Percentiles rank a stretch among this genome's conserved stretches.
These are phyloP conservation scores for Lipomyces yamanashiensis DNA, from an alignment of 805 yeast species.

Conservation along the genomic window DNA sequence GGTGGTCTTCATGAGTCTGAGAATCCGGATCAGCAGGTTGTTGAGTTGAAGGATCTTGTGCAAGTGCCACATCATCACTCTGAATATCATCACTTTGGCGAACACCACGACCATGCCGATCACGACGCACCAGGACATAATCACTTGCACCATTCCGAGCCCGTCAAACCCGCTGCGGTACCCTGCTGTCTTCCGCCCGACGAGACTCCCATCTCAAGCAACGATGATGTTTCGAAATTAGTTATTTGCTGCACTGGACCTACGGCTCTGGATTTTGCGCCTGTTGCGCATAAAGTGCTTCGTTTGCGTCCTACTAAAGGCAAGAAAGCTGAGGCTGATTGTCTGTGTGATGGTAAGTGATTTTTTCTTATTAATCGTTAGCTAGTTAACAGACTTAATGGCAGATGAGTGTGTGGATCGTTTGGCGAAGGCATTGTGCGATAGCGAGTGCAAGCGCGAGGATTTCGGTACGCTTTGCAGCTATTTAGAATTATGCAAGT, in stretches of 20 bases:
- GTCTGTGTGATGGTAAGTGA: conserved; percentile 21
- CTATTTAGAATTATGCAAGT: not conserved
- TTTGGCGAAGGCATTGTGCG: conserved; percentile 21
- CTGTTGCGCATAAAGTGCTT: conserved; percentile 11
- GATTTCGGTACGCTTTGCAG: conserved; percentile 3
- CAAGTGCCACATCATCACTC: too few relatives aligned
- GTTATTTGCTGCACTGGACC: conserved; percentile 13
- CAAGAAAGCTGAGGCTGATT: conserved; percentile 1
- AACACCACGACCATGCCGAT: not conserved
- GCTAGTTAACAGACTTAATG: not conserved
- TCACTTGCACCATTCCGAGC: not conserved
- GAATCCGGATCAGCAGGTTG: not conserved
- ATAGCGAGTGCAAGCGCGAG: conserved; percentile 19
- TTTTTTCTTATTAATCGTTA: not conserved
- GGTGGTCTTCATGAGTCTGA: not conserved
- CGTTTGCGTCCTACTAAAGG: conserved; percentile 11
- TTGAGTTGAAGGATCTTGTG: too few relatives aligned
- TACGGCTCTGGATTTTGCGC: not conserved
- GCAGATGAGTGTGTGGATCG: conserved; percentile 18
- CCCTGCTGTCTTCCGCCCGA: conserved; percentile 5
- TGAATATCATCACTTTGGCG: not conserved
- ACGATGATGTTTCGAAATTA: not conserved
- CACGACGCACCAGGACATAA: not conserved
- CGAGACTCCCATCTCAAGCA: not conserved
- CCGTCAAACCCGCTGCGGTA: not conserved